Evolutionary conservation across 129 eudicot genomes (phyloP).

Genomic region (Apium graveolens): DNA sequence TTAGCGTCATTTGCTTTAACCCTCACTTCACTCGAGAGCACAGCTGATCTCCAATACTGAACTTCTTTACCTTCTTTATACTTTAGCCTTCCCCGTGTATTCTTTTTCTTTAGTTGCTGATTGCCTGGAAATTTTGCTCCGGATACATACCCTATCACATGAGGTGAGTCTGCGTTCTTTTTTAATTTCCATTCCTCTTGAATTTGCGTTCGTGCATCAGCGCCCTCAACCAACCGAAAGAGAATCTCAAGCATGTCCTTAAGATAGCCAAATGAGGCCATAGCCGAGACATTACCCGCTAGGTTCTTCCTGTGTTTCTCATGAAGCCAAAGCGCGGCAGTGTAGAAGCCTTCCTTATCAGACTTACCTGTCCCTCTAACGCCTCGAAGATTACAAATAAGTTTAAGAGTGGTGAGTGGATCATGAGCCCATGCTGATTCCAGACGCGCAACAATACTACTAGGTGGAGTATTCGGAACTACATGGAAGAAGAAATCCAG

Average conservation of each 20-base stretch:
- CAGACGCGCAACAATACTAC: not conserved
- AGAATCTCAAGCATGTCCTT: slow-evolving; percentile 1
- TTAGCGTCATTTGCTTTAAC: not conserved
- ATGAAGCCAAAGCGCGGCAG: not conserved
- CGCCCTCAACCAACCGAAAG: not conserved
- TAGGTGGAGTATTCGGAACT: not conserved
- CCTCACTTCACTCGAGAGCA: not conserved
- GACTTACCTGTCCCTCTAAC: not conserved
- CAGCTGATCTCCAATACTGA: not conserved
- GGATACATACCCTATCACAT: too few species aligned
- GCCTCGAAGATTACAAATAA: not conserved
- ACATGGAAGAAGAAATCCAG: not conserved
- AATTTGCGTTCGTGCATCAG: not conserved
- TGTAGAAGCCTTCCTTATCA: not conserved
- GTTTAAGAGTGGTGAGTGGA: not conserved
- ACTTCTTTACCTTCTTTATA: not conserved
- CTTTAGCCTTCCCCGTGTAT: not conserved
- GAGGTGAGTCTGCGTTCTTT: not conserved
- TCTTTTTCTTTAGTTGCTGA: not conserved
- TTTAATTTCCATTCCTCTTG: not conserved
- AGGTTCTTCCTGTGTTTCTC: not conserved
- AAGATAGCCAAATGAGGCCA: not conserved
- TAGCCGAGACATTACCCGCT: not conserved
- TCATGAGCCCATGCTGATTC: not conserved
- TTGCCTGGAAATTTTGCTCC: not conserved